Evolutionary conservation across 2,329 filamentous ascomycete genomes (phyloP).

Genomic region (Ophiostoma angusticollis): DNA sequence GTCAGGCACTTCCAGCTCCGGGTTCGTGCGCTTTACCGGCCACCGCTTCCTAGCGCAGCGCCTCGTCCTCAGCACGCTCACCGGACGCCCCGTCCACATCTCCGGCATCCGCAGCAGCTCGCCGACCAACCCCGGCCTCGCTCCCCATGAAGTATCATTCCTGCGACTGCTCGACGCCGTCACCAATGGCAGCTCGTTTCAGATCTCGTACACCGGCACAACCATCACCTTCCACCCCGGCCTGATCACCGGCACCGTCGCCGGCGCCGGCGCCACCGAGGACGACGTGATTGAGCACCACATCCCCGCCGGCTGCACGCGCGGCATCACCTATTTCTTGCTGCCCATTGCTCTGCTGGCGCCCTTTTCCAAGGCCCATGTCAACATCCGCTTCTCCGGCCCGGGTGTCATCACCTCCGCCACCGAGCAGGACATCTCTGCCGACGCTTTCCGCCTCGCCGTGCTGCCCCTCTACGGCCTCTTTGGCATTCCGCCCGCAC

Average conservation of each 20-base stretch:
- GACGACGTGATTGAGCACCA: slow-evolving; percentile 71
- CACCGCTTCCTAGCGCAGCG: slow-evolving; percentile 74
- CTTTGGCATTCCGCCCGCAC: slow-evolving; percentile 69
- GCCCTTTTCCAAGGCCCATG: slow-evolving; percentile 80
- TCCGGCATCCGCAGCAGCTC: slow-evolving; percentile 85
- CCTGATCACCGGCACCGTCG: slow-evolving; percentile 73
- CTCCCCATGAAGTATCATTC: slow-evolving; percentile 88
- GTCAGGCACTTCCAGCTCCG: slow-evolving; percentile 2
- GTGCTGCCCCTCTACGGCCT: slow-evolving; percentile 79
- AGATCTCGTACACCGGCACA: slow-evolving; percentile 93
- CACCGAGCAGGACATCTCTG: slow-evolving; percentile 72
- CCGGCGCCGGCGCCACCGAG: slow-evolving; percentile 53
- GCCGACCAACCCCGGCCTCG: slow-evolving; percentile 75
- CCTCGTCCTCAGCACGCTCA: slow-evolving; percentile 80
- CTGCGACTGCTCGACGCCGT: slow-evolving; percentile 85
- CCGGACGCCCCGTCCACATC: slow-evolving; percentile 78
- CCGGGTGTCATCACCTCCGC: slow-evolving; percentile 85
- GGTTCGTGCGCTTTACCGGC: slow-evolving; percentile 54
- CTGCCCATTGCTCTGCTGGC: slow-evolving; percentile 80
- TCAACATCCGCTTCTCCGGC: slow-evolving; percentile 83
- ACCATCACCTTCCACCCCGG: slow-evolving; percentile 86
- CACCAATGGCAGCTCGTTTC: slow-evolving; percentile 89
- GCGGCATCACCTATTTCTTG: slow-evolving; percentile 86
- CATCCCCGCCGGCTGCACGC: slow-evolving; percentile 60
- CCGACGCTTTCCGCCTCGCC: slow-evolving; percentile 87